These are phyloP conservation scores for Camelina sativa DNA, from an alignment of 345 rosid species.

Conservation along the genomic window DNA sequence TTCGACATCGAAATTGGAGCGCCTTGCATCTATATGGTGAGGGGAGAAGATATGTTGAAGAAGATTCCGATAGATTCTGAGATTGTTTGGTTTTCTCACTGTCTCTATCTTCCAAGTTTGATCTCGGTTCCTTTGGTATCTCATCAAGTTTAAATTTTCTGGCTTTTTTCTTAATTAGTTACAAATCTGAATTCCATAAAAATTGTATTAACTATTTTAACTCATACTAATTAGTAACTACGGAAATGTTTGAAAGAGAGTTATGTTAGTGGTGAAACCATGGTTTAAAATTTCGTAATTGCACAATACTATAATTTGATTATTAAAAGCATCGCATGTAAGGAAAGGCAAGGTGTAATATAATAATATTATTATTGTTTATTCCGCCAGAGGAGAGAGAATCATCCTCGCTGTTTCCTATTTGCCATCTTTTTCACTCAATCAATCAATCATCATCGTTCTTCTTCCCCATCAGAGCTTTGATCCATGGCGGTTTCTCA, in stretches of 20 bases:
- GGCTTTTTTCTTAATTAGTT: no score
- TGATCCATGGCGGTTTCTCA: conserved; percentile 47
- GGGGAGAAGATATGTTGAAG: conserved; percentile 22
- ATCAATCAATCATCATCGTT: background rate
- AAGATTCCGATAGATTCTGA: conserved; percentile 4
- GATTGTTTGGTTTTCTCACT: conserved; percentile 5
- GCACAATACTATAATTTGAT: no score
- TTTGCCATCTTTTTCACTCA: conserved; percentile 14
- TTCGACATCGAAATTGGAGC: background rate
- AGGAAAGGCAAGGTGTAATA: conserved; percentile 24
- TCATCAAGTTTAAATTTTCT: background rate
- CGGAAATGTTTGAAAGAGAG: no score
- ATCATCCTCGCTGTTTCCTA: conserved; percentile 37
- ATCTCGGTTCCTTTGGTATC: background rate
- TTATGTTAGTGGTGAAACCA: no score
- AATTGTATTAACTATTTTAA: no score
- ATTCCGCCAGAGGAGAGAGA: background rate
- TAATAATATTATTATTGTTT: background rate
- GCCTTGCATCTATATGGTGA: conserved; percentile 19
- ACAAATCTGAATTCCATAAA: no score
- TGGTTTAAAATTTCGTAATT: no score
- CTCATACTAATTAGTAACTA: no score
- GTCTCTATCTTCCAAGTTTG: conserved; percentile 21
- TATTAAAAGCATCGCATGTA: no score
- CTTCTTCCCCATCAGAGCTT: conserved; percentile 7